Percentiles rank a stretch among this genome's conserved stretches.
phyloP scores from a whole-genome alignment of 352 stramenopile genomes.

The Phytophthora rubi region DNA sequence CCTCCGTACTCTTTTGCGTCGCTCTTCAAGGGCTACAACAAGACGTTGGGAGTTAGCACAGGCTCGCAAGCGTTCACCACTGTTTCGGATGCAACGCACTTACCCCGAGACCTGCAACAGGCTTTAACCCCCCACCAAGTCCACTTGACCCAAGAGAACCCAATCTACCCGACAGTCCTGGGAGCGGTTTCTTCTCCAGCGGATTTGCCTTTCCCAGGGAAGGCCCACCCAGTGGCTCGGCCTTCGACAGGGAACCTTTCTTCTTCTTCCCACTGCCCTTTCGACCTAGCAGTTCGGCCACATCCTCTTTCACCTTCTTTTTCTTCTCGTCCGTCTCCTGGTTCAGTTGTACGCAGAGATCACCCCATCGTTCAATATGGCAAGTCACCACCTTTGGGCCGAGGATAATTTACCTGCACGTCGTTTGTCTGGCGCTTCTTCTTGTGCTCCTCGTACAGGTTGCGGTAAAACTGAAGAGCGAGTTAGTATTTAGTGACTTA shows the following conservation, averaged over 20 bases:
- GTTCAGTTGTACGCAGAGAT: neutral
- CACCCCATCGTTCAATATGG: no score
- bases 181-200: constrained; percentile 80
- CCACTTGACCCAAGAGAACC: constrained; percentile 37
- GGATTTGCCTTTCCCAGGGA: constrained; percentile 45
- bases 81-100: constrained; percentile 8
- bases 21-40: constrained; percentile 39
- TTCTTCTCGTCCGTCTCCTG: constrained; percentile 79
- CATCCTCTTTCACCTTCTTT: constrained; percentile 83
- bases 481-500: constrained; percentile 19
- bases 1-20: constrained; percentile 31
- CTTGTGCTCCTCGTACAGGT: constrained; percentile 94
- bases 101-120: constrained; percentile 59
- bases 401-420: constrained; percentile 31
- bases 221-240: constrained; percentile 53
- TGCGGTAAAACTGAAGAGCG: constrained; percentile 86
- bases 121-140: constrained; percentile 40
- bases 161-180: constrained; percentile 49
- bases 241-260: constrained; percentile 43
- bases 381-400: no score
- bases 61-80: no score
- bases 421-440: constrained; percentile 60
- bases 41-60: neutral
- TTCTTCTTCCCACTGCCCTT: constrained; percentile 66
- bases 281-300: constrained; percentile 78